Conservation (phyloP, 2,329 filamentous ascomycete species). For the Sporothrix pallida region DNA sequence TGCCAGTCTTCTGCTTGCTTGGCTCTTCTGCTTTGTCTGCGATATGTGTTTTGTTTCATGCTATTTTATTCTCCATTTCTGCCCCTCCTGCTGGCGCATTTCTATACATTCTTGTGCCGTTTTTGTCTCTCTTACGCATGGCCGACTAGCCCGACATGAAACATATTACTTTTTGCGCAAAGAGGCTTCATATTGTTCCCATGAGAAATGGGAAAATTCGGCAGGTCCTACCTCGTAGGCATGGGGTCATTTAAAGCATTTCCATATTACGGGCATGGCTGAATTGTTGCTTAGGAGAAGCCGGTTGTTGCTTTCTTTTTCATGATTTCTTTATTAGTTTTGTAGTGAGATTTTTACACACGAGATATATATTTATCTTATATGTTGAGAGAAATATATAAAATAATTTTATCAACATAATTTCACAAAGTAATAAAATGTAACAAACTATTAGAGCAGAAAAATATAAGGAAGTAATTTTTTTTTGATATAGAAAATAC, state of each 20-base stretch:
- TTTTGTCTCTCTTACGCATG: background rate
- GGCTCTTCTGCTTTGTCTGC: constrained; percentile 2
- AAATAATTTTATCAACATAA: background rate
- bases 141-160: background rate
- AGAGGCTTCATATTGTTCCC: background rate
- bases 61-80: background rate
- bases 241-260: background rate
- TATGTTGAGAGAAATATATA: background rate
- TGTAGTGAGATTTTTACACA: background rate
- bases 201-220: background rate
- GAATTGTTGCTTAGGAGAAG: no score
- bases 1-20: no score
- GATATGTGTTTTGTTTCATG: constrained; percentile 13
- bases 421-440: no score
- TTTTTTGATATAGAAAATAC: background rate
- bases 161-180: background rate
- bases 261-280: background rate
- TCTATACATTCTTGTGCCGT: background rate
- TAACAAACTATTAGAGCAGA: no score
- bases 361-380: background rate
- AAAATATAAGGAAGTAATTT: no score
- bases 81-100: background rate
- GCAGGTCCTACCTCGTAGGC: background rate
- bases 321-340: background rate
- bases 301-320: background rate